Base-by-base conservation (phyloP, 2,329 filamentous ascomycete genomes). In the Pyricularia pennisetigena region DNA sequence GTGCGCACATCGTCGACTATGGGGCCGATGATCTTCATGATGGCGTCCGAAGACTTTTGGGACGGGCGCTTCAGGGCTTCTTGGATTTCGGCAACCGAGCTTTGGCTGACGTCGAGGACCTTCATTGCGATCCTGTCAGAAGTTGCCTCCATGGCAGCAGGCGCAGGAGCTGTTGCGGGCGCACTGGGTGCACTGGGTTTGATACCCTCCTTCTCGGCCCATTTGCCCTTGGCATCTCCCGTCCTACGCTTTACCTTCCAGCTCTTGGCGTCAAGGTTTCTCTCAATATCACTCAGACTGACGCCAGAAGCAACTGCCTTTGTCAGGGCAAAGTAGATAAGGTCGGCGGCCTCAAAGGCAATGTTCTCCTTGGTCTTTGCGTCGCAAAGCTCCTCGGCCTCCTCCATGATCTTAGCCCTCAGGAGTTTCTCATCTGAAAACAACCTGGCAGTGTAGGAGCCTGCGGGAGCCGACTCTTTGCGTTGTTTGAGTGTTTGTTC, bases 381-480 rank as follows among this genome's bases (percentile, higher is more conserved):
- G 71, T 94, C 88, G 74, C 94, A 97, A 57, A 98, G 84, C 80
- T 98, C 94, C 74, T 95, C 92, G 0, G 94, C 94, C 77, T 98
- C 94, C 78, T 98, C 94, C 88, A 97, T 95, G 68, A 98, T 97
- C 84, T 99, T 99, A 3, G 95, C 95, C 62, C 92, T 86, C 68
- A 97, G 81, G 68, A 99, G 85, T 77, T 96, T 94, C 73, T 92
- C 87, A 71, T 99, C 95, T 23, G 90, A 94, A 82, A 98, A 99
- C 1, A 99, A 82, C 41, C 94, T 86, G 23, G 93, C 92, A 4
- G 95, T 99, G 78, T 99, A 99, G 14, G 95, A 99, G 1, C 94
- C 94, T 71, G 86, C 85, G 0, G 95, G 94, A 0, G 94, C 94
- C 23, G 91, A 92, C 61, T 85, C 80, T 77, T 95, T 97, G 73